Base-by-base conservation (phyloP, 345 rosid genomes). In the Pistacia atlantica region DNA sequence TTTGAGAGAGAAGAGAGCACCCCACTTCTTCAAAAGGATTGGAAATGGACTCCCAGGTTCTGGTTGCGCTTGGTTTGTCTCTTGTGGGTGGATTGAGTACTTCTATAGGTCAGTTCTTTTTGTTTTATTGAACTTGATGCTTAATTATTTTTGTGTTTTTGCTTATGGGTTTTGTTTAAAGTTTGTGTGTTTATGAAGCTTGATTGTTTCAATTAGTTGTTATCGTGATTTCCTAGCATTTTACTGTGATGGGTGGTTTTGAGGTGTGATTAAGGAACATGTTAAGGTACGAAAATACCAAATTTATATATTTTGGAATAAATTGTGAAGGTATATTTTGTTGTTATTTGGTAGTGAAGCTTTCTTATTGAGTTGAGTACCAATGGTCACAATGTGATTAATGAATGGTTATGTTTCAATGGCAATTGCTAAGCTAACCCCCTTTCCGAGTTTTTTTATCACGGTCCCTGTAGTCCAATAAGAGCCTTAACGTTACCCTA, bases 31-130 rank as follows among this genome's bases (percentile, higher is more conserved):
- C 63, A n/a, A 60, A 4, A 13, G 22, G 9, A n/a, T n/a, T 46
- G 42, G 66, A 72, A 76, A 93, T 95, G 99, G 98, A 86, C 76
- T 93, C 97, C 58, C 98, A 89, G 82, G 90, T 88, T 77, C 57
- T 85, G 67, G 87, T 88, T 12, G 89, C 89, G 78, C 89, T 89
- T 76, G 88, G 83, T 18, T 81, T 92, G 25, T 92, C 94, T 45
- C 87, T 86, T 70, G 90, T 87, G 72, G 92, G 91, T 20, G 91
- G 93, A 72, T 86, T 91, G 56, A 93, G 94, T 78, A 89, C 92
- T 68, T 93, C 97, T 72, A 8, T 90, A 33, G 90, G 95, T 93
- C 55, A 77, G 84, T 75, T 49, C 63, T 57, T 18, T 37, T 64
- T 64, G 13, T 16, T 3, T 73, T 57, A 22, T 56, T 62, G 14